A percentile compares a stretch with the other conserved stretches of the same genome.
phyloP scores from a whole-genome alignment of 2,329 filamentous ascomycete genomes.

The Botrytis tulipae region DNA sequence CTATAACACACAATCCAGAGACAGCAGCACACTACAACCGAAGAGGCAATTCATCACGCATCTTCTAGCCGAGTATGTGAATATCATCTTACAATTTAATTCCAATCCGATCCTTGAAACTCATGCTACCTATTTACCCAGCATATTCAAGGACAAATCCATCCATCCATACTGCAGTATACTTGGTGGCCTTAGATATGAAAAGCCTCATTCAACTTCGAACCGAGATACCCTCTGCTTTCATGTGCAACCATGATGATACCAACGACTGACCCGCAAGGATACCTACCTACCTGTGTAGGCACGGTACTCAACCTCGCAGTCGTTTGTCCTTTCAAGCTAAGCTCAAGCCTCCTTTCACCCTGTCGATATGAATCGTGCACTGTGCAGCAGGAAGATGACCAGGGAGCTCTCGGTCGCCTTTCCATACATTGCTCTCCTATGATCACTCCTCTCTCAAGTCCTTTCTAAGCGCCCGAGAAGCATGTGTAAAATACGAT shows the following conservation, averaged over 20 bases:
- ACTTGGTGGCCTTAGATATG: background rate
- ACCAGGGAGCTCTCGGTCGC: slow-evolving; percentile 10
- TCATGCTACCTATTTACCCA: background rate
- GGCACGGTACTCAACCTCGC: background rate
- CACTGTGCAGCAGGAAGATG: background rate
- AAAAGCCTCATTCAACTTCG: slow-evolving; percentile 16
- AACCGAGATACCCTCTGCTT: background rate
- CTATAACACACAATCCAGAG: background rate
- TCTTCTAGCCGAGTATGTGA: background rate
- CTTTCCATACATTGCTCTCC: slow-evolving; percentile 3
- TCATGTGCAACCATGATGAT: slow-evolving; percentile 1
- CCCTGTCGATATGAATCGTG: slow-evolving; percentile 12
- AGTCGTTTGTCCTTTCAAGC: background rate
- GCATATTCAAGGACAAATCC: background rate
- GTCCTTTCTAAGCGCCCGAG: slow-evolving; percentile 15
- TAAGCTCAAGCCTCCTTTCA: slow-evolving; percentile 2
- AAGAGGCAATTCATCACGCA: background rate
- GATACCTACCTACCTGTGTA: slow-evolving; percentile 2
- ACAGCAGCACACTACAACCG: background rate
- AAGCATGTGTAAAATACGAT: slow-evolving; percentile 12
- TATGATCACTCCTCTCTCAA: background rate
- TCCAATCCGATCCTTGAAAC: background rate
- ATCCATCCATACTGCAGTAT: slow-evolving; percentile 5
- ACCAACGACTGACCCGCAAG: background rate
- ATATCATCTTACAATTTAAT: background rate